These are phyloP conservation scores for Aspergillus proliferans DNA, from an alignment of 2,329 filamentous ascomycete species.

Conservation along the genomic window DNA sequence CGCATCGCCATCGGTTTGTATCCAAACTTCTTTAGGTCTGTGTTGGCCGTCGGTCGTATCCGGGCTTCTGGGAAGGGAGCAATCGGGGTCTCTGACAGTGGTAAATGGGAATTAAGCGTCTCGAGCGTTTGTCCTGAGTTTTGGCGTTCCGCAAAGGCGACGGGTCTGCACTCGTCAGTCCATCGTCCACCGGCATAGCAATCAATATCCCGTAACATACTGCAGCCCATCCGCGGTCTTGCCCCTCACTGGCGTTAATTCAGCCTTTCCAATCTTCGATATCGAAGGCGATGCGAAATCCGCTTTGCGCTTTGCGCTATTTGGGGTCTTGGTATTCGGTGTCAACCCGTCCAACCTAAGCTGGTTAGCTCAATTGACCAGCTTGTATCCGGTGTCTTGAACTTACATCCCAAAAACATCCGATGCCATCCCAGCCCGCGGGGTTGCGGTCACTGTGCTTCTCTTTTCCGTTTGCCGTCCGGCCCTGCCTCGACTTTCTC, in stretches of 20 bases:
- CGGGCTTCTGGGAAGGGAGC: conserved; percentile 68
- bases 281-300: conserved; percentile 44
- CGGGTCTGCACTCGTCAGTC: conserved; percentile 34
- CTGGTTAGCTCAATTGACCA: not conserved
- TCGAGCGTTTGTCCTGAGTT: conserved; percentile 80
- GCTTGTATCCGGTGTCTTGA: not conserved
- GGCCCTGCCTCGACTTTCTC: conserved; percentile 62
- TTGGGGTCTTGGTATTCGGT: conserved; percentile 51
- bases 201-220: conserved; percentile 24
- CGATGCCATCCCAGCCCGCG: conserved; percentile 53
- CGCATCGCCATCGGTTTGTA: conserved; percentile 97
- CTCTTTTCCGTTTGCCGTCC: conserved; percentile 58
- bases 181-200: not conserved
- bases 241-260: conserved; percentile 35
- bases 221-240: conserved; percentile 23
- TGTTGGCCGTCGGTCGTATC: conserved; percentile 77
- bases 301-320: conserved; percentile 46
- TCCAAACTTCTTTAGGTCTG: conserved; percentile 80
- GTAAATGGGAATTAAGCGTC: conserved; percentile 70
- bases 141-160: conserved; percentile 66
- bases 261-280: conserved; percentile 37
- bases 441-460: conserved; percentile 50
- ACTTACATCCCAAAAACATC: conserved; percentile 79
- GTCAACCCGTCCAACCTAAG: conserved; percentile 60
- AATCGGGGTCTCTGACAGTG: conserved; percentile 61